Evolutionary conservation across 495 filamentous ascomycete species (phyloP).

Genomic region (Neurospora pannonica): DNA sequence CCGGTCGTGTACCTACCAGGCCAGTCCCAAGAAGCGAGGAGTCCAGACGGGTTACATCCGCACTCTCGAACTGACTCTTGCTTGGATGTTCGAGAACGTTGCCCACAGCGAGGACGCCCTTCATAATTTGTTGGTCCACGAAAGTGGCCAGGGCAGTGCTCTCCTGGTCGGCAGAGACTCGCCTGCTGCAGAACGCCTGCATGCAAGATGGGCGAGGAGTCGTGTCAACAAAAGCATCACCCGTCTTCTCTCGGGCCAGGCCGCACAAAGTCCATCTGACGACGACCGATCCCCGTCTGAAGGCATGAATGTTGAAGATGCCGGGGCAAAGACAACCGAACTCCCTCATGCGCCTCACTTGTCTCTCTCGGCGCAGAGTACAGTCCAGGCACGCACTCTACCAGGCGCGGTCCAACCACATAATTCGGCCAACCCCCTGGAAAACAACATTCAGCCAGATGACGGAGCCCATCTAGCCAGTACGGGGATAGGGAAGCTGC

Average conservation of each 20-base stretch:
- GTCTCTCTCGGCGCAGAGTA: constrained; percentile 24
- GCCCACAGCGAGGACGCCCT: constrained; percentile 23
- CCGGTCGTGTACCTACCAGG: constrained; percentile 56
- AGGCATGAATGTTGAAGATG: constrained; percentile 24
- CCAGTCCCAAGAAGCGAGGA: constrained; percentile 63
- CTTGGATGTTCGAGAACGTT: constrained; percentile 24
- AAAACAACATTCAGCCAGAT: background rate
- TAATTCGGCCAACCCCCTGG: background rate
- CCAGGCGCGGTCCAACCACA: background rate
- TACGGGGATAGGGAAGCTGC: constrained; percentile 28
- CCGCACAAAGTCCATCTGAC: constrained; percentile 21
- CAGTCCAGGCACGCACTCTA: constrained; percentile 16
- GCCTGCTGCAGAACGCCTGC: constrained; percentile 40
- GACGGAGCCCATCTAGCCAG: background rate
- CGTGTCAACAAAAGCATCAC: constrained; percentile 45
- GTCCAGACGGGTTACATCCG: constrained; percentile 56
- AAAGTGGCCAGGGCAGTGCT: constrained; percentile 12
- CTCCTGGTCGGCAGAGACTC: constrained; percentile 39
- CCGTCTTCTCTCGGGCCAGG: constrained; percentile 39
- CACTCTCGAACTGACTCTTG: constrained; percentile 44
- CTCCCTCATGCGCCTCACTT: constrained; percentile 3
- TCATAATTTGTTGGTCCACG: constrained; percentile 17
- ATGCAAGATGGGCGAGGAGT: constrained; percentile 50
- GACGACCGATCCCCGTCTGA: constrained; percentile 23
- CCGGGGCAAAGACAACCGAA: constrained; percentile 8